Evolutionary conservation across 2,329 filamentous ascomycete genomes (phyloP).

Genomic region (Microdochium bolleyi): DNA sequence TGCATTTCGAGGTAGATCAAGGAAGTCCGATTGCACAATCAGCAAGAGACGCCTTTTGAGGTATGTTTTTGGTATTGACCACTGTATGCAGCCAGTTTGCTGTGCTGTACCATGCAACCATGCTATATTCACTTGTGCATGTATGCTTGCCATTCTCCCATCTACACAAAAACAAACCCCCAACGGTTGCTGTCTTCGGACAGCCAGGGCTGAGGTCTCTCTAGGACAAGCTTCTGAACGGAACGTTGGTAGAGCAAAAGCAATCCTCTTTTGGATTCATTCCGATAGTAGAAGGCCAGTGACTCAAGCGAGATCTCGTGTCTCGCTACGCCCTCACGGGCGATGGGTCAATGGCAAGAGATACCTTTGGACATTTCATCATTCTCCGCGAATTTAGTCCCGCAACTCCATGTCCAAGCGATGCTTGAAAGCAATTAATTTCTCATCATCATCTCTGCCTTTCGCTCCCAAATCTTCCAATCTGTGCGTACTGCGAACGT

Average conservation of each 20-base stretch:
- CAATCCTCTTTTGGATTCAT: slow-evolving; percentile 14
- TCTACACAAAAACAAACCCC: slow-evolving; percentile 23
- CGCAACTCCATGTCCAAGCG: not conserved
- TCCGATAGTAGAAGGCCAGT: slow-evolving; percentile 26
- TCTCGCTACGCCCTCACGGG: slow-evolving; percentile 12
- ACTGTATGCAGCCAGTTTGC: not conserved
- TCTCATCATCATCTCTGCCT: not conserved
- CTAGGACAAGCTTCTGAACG: slow-evolving; percentile 69
- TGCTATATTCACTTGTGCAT: not conserved
- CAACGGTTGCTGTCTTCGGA: slow-evolving; percentile 69
- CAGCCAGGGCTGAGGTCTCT: slow-evolving; percentile 63
- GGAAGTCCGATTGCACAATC: not conserved
- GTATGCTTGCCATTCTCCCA: slow-evolving; percentile 5
- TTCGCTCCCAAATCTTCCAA: not conserved
- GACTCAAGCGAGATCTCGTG: slow-evolving; percentile 13
- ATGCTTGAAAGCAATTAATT: not conserved
- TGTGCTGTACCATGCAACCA: not conserved
- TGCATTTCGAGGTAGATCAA: slow-evolving; percentile 1
- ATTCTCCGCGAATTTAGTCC: not conserved
- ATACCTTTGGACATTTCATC: slow-evolving; percentile 24
- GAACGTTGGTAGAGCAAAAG: slow-evolving; percentile 66
- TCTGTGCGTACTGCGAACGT: not conserved
- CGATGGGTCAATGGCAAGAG: slow-evolving; percentile 27
- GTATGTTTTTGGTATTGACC: slow-evolving; percentile 3
- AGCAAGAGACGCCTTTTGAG: slow-evolving; percentile 5